A percentile compares a stretch with the other conserved stretches of the same genome.
phyloP scores from a whole-genome alignment of 176 grass and related monocot species.

The Zea mays region DNA sequence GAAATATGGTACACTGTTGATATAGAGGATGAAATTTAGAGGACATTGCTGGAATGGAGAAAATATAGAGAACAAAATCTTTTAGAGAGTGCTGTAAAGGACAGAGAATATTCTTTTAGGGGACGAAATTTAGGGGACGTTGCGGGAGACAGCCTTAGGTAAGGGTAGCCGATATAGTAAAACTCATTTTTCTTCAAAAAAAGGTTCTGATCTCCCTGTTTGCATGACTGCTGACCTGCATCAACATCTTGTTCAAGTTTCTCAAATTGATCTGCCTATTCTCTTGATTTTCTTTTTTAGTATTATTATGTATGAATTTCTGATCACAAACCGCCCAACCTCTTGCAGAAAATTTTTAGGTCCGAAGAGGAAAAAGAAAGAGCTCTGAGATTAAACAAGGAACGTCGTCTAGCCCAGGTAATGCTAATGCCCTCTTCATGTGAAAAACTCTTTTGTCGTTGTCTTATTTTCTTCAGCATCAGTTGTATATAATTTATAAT shows the following conservation, averaged over 20 bases:
- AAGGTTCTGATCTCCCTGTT: neutral
- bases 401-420: conserved; percentile 78
- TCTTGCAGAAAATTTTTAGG: conserved; percentile 77
- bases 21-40: too few relatives aligned
- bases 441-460: neutral
- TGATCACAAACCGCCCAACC: conserved; percentile 16
- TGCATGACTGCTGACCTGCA: neutral
- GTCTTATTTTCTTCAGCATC: neutral
- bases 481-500: neutral
- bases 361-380: conserved; percentile 71
- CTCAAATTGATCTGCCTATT: neutral
- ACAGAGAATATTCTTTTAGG: too few relatives aligned
- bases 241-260: neutral
- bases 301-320: conserved; percentile 10
- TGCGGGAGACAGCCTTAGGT: too few relatives aligned
- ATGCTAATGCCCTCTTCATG: neutral
- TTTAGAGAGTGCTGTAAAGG: too few relatives aligned
- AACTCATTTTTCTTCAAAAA: neutral
- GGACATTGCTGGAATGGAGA: too few relatives aligned
- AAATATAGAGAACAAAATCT: too few relatives aligned
- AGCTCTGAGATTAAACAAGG: conserved; percentile 73
- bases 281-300: neutral
- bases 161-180: too few relatives aligned
- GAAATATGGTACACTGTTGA: too few relatives aligned
- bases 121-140: too few relatives aligned